phyloP scores from a whole-genome alignment of 306 rosid genomes.

The Dryas drummondii region DNA sequence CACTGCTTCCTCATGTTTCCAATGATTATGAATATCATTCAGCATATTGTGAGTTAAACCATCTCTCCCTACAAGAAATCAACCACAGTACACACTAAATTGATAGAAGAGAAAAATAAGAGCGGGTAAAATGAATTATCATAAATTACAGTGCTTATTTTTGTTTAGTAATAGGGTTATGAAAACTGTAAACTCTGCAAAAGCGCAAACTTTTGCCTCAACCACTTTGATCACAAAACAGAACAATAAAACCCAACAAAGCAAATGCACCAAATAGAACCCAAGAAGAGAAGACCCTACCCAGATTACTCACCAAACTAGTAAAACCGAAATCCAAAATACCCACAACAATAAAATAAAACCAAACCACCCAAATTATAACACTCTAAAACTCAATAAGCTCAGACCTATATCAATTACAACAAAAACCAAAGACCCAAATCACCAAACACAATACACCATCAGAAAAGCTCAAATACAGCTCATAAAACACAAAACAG shows the following conservation, averaged over 20 bases:
- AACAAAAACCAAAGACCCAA: slow-evolving; percentile 13
- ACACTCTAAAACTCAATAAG: background rate
- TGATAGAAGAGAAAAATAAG: slow-evolving; percentile 8
- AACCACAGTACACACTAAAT: slow-evolving; percentile 2
- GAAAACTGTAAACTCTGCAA: background rate
- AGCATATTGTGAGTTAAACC: slow-evolving; percentile 97
- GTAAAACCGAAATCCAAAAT: background rate
- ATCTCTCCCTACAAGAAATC: slow-evolving; percentile 68
- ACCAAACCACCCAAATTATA: background rate
- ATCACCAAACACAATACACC: background rate
- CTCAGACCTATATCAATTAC: background rate
- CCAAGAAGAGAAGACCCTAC: background rate
- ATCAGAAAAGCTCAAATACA: background rate
- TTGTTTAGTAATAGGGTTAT: background rate
- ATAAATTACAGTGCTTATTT: background rate
- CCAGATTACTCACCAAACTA: background rate
- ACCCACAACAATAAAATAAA: background rate
- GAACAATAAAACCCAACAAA: background rate
- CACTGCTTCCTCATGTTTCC: slow-evolving; percentile 78
- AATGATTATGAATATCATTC: slow-evolving; percentile 73
- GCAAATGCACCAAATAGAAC: background rate
- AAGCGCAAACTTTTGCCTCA: background rate
- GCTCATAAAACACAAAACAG: background rate
- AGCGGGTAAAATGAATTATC: background rate
- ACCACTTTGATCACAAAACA: background rate